phyloP scores from a whole-genome alignment of 2,329 filamentous ascomycete species.

The Ophiostoma novo-ulmi region DNA sequence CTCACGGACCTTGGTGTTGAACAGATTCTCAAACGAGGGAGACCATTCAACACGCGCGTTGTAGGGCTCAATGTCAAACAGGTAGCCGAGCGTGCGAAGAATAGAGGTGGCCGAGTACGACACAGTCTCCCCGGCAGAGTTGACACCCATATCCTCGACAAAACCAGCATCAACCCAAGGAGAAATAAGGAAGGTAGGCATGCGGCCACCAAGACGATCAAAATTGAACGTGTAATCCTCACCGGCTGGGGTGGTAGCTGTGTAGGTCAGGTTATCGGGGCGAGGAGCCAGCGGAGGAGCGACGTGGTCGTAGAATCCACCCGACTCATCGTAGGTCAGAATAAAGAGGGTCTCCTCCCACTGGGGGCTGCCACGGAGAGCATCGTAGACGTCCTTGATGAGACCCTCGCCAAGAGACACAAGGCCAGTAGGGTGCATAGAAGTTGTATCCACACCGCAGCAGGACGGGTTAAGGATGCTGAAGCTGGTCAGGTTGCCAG shows the following conservation, averaged over 20 bases:
- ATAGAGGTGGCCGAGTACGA: constrained; percentile 43
- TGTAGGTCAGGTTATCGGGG: constrained; percentile 37
- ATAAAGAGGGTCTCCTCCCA: constrained; percentile 46
- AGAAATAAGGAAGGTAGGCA: constrained; percentile 42
- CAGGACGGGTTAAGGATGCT: constrained; percentile 49
- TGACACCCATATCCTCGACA: constrained; percentile 37
- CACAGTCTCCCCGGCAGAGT: constrained; percentile 35
- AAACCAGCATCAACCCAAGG: constrained; percentile 41
- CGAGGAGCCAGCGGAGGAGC: constrained; percentile 39
- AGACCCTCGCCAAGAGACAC: constrained; percentile 42
- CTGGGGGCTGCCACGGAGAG: constrained; percentile 40
- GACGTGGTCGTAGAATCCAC: constrained; percentile 46
- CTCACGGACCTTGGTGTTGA: constrained; percentile 22
- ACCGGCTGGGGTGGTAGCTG: constrained; percentile 36
- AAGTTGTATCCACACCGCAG: constrained; percentile 42
- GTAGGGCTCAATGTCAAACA: constrained; percentile 40
- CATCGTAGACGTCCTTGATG: constrained; percentile 44
- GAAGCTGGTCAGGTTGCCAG: constrained; percentile 41
- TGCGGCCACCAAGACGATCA: constrained; percentile 39
- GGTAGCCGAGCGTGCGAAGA: constrained; percentile 39
- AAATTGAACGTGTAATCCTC: constrained; percentile 38
- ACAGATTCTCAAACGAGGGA: constrained; percentile 35
- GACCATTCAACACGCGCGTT: constrained; percentile 38
- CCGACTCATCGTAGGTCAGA: constrained; percentile 45
- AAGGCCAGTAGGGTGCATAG: constrained; percentile 42